phyloP scores from a whole-genome alignment of 2,329 filamentous ascomycete genomes.

The Colletotrichum orbiculare region DNA sequence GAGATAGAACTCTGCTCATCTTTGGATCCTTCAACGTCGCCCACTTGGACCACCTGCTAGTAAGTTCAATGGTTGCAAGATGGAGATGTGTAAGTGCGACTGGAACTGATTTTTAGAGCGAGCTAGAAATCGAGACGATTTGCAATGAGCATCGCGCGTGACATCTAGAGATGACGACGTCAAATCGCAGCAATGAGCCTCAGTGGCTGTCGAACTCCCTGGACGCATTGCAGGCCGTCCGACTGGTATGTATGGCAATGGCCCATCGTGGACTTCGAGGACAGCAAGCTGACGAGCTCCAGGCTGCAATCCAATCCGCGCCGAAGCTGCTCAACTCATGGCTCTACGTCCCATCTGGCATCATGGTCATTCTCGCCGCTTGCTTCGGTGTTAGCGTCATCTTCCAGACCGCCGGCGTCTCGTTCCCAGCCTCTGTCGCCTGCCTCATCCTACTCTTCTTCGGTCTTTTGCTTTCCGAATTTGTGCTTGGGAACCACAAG shows the following conservation, averaged over 20 bases:
- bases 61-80: background rate
- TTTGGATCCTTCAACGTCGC: background rate
- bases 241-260: conserved; percentile 18
- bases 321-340: conserved; percentile 51
- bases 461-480: conserved; percentile 58
- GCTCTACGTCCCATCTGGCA: conserved; percentile 61
- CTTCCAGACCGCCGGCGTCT: conserved; percentile 57
- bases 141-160: background rate
- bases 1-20: too few species aligned
- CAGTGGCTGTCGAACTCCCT: conserved; percentile 1
- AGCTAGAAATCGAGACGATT: background rate
- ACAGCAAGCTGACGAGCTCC: background rate
- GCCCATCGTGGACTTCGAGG: background rate
- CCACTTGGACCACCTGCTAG: background rate
- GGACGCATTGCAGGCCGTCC: conserved; percentile 22
- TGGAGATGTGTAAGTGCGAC: background rate
- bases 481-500: conserved; percentile 57
- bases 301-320: conserved; percentile 29
- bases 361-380: conserved; percentile 51
- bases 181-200: conserved; percentile 1
- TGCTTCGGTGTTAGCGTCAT: conserved; percentile 58
- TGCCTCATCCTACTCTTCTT: conserved; percentile 66
- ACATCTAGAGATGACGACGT: conserved; percentile 5
- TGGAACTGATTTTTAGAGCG: background rate
- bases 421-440: conserved; percentile 70